Percentiles rank a stretch among this genome's conserved stretches.
These are phyloP conservation scores for Lagenaria siceraria DNA, from an alignment of 306 rosid species.

Conservation along the genomic window DNA sequence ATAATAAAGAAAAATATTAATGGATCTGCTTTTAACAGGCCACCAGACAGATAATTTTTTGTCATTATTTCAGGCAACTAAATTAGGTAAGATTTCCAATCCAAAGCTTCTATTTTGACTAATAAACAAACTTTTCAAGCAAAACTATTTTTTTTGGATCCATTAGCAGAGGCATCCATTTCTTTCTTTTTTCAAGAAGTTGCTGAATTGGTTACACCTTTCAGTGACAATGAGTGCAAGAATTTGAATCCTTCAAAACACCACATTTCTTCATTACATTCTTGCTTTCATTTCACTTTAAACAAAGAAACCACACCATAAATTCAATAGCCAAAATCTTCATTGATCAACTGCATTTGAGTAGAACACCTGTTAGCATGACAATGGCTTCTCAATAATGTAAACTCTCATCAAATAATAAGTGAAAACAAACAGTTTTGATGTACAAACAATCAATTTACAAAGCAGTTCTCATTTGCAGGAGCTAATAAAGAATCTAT, in stretches of 20 bases:
- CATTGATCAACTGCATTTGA: not conserved
- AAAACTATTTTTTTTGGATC: not conserved
- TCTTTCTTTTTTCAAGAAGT: not conserved
- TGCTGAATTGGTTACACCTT: not conserved
- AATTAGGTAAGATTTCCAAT: slow-evolving; percentile 7
- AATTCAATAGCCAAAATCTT: not conserved
- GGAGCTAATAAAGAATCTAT: slow-evolving; percentile 2
- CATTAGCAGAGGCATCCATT: not conserved
- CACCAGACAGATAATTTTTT: not conserved
- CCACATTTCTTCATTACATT: not conserved
- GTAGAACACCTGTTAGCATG: too few species aligned
- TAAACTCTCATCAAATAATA: not conserved
- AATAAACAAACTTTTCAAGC: not conserved
- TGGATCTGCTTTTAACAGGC: not conserved
- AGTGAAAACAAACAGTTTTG: not conserved
- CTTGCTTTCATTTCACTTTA: slow-evolving; percentile 1
- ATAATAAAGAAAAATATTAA: not conserved
- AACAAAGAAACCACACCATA: not conserved
- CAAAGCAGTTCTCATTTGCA: slow-evolving; percentile 4
- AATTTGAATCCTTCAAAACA: not conserved
- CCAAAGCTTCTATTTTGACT: not conserved
- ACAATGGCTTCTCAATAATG: too few species aligned
- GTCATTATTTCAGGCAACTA: not conserved
- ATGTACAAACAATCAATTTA: slow-evolving; percentile 3
- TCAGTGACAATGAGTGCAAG: not conserved